Conservation (phyloP, 1,139 yeast species). For the Geotrichum carabidarum region DNA sequence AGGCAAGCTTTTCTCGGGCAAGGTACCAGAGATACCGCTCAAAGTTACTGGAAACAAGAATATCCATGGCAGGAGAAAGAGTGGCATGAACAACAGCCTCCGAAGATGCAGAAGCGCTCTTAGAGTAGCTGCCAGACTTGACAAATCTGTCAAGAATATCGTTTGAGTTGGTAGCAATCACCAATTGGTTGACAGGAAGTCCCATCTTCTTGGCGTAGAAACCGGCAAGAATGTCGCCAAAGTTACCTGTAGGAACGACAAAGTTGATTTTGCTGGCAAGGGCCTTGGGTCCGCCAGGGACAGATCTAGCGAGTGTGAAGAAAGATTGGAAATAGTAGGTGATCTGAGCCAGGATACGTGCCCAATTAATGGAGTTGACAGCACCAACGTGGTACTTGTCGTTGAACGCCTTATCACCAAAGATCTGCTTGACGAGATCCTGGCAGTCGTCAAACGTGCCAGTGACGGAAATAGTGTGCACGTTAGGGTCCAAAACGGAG, state of each 20-base stretch:
- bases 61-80: constrained; percentile 97
- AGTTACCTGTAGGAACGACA: constrained; percentile 96
- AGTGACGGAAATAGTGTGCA: constrained; percentile 87
- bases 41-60: constrained; percentile 86
- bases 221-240: constrained; percentile 96
- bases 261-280: constrained; percentile 49
- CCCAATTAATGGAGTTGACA: constrained; percentile 98
- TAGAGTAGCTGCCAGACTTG: constrained; percentile 75
- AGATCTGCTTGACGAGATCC: constrained; percentile 87
- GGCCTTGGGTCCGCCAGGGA: constrained; percentile 34
- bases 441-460: constrained; percentile 99
- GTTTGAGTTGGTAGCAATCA: constrained; percentile 92
- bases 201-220: constrained; percentile 95
- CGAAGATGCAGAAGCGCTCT: constrained; percentile 38
- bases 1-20: constrained; percentile 62
- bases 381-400: constrained; percentile 92
- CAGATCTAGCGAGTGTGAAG: constrained; percentile 55
- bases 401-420: constrained; percentile 85
- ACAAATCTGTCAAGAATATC: constrained; percentile 91
- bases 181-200: constrained; percentile 75
- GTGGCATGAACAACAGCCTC: constrained; percentile 77
- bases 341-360: constrained; percentile 94
- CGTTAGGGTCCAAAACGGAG: constrained; percentile 88
- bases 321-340: constrained; percentile 92
- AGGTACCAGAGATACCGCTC: constrained; percentile 95